Percentiles rank a stretch among this genome's conserved stretches.
Conservation (phyloP, 2,329 filamentous ascomycete genomes). For the Talaromyces sp. region DNA sequence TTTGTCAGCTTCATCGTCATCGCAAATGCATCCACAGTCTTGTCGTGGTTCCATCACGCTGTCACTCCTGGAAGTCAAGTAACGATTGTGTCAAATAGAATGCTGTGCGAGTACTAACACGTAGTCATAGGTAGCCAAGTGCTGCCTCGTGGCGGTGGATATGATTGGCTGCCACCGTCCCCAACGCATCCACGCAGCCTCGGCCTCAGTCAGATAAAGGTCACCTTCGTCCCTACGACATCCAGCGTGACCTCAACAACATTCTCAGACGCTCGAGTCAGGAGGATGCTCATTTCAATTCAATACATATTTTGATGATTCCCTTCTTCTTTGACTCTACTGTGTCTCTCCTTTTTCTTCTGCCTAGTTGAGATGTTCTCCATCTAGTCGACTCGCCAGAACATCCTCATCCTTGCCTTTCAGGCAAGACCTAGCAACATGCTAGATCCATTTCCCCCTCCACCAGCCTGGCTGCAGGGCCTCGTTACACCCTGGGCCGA, state of each 20-base stretch:
- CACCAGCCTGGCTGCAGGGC: slow-evolving; percentile 51
- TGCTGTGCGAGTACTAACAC: neutral
- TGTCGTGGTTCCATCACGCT: neutral
- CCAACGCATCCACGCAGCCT: too few species aligned
- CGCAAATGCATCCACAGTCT: neutral
- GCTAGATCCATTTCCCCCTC: slow-evolving; percentile 46
- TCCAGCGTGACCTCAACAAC: neutral
- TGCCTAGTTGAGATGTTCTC: neutral
- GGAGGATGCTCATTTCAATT: neutral
- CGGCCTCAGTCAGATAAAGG: too few species aligned
- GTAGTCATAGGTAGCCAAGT: neutral
- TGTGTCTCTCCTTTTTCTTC: neutral
- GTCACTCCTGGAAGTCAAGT: neutral
- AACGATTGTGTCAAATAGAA: neutral
- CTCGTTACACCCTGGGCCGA: slow-evolving; percentile 51
- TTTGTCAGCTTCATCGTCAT: neutral
- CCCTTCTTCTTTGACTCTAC: neutral
- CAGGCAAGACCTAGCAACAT: slow-evolving; percentile 25
- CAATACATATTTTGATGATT: neutral
- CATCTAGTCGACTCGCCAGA: neutral
- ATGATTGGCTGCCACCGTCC: too few species aligned
- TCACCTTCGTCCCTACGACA: neutral
- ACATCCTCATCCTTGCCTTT: neutral
- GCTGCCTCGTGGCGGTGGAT: neutral
- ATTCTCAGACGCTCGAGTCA: neutral